A percentile compares a stretch with the other conserved stretches of the same genome.
Evolutionary conservation across 257 asterid genomes (phyloP).

Genomic region (Vinca minor): DNA sequence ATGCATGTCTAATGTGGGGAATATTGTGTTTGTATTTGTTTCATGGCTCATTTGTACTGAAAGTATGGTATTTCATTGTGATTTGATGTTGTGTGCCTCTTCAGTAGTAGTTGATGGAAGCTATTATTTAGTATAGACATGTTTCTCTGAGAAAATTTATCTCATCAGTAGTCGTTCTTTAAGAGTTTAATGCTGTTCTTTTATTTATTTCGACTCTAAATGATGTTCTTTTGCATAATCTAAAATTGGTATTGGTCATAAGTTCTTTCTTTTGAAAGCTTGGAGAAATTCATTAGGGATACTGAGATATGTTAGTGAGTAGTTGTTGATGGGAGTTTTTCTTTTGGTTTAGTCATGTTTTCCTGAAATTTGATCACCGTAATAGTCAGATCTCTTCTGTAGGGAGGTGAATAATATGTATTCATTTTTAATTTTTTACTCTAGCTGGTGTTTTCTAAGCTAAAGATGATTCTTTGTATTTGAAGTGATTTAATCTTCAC

Average conservation of each 20-base stretch:
- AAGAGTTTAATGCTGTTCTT: background rate
- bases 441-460: background rate
- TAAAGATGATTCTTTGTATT: background rate
- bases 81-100: too few species aligned
- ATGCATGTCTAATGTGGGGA: background rate
- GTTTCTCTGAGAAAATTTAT: background rate
- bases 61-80: too few species aligned
- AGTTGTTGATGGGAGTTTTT: too few species aligned
- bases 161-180: background rate
- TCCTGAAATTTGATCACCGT: background rate
- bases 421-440: background rate
- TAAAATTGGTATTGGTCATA: background rate
- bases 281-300: background rate
- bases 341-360: background rate
- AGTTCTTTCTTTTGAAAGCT: background rate
- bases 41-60: background rate
- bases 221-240: too few species aligned
- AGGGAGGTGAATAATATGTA: background rate
- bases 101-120: too few species aligned
- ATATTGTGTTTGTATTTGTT: background rate
- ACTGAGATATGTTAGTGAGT: too few species aligned
- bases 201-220: background rate
- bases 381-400: background rate
- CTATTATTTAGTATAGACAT: too few species aligned
- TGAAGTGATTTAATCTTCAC: background rate